phyloP scores from a whole-genome alignment of 805 yeast genomes.

The Starmerella scarabaei region DNA sequence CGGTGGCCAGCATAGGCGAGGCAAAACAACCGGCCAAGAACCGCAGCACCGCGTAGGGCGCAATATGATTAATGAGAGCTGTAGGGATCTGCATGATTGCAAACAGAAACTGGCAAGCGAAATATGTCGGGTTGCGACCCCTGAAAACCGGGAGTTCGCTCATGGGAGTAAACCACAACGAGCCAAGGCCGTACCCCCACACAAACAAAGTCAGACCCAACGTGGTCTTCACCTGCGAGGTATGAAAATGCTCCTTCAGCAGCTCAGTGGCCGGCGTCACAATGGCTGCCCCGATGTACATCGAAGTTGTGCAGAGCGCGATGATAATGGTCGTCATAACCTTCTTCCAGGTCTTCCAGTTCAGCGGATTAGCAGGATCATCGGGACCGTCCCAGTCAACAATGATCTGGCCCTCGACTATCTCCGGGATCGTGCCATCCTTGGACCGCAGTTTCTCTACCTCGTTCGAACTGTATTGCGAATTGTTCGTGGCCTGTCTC shows the following conservation, averaged over 20 bases:
- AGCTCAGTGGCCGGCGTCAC: constrained; percentile 41
- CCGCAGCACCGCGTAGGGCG: constrained; percentile 38
- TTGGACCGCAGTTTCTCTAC: not conserved
- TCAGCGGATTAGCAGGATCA: constrained; percentile 34
- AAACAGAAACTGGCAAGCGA: constrained; percentile 35
- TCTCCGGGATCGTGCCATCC: not conserved
- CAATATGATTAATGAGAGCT: constrained; percentile 40
- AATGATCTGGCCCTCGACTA: constrained; percentile 19
- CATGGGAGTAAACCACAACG: constrained; percentile 41
- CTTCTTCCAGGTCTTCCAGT: constrained; percentile 40
- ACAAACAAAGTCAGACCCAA: constrained; percentile 43
- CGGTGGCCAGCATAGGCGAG: constrained; percentile 44
- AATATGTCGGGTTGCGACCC: constrained; percentile 39
- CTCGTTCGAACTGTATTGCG: too few relatives aligned
- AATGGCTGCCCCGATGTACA: constrained; percentile 46
- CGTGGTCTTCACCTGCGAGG: constrained; percentile 33
- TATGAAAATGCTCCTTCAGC: constrained; percentile 33
- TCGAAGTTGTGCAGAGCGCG: constrained; percentile 33
- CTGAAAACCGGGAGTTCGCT: constrained; percentile 34
- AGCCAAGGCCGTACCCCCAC: constrained; percentile 47
- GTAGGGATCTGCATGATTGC: constrained; percentile 42
- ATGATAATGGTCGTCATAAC: constrained; percentile 30
- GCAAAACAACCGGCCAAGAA: constrained; percentile 45
- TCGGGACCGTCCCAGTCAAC: constrained; percentile 24
- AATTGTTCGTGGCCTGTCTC: not conserved